Conservation (phyloP, 2,329 filamentous ascomycete species). For the Botrytis cinerea region DNA sequence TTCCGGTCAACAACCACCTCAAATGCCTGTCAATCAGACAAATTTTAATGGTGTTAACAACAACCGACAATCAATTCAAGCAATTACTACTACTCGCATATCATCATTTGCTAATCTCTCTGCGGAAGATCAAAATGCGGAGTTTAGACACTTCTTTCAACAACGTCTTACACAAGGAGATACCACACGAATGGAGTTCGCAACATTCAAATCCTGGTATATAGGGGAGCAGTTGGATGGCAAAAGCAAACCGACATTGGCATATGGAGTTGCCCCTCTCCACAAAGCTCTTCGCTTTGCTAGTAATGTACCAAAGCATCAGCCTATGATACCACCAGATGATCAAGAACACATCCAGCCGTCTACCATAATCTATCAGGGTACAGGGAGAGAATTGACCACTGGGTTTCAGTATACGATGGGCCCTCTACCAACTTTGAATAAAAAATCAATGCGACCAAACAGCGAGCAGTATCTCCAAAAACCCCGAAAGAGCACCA, state of each 20-base stretch:
- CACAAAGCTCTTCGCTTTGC: neutral
- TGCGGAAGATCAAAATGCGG: neutral
- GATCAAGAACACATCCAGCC: neutral
- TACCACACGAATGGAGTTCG: neutral
- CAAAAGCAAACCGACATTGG: neutral
- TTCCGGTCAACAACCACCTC: neutral
- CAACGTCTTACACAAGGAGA: neutral
- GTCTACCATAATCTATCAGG: neutral
- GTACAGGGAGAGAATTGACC: neutral
- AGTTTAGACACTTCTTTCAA: neutral
- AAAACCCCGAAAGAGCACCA: neutral
- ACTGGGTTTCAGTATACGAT: neutral
- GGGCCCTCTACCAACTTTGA: neutral
- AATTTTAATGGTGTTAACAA: neutral
- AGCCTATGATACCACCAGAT: neutral
- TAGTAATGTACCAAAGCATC: neutral
- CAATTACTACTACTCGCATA: neutral
- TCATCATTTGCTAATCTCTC: neutral
- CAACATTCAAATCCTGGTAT: neutral
- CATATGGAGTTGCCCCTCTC: neutral
- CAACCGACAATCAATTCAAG: neutral
- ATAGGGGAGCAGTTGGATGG: neutral
- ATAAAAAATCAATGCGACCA: neutral
- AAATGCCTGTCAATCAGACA: neutral
- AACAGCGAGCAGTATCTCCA: neutral